Base-by-base conservation (phyloP, 139 green algal species). In the Chlorella vulgaris region DNA sequence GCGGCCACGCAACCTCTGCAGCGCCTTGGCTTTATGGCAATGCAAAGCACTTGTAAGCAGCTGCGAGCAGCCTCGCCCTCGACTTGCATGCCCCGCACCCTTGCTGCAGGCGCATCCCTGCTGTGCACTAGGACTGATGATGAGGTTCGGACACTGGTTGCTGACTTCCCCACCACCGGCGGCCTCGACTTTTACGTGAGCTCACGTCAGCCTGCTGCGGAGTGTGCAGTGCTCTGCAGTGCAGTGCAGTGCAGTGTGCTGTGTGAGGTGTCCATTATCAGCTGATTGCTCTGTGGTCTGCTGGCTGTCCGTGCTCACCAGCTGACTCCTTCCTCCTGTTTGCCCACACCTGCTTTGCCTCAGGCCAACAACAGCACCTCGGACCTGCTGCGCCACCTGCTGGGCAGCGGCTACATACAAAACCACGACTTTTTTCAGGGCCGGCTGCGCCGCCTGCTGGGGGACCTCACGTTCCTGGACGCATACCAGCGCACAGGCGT, bases 121-220 rank as follows among this genome's bases (percentile, higher is more conserved):
- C 51, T 87, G n/a, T 78, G 83, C 53, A 96, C 91, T 3, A 85
- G 90, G 63, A 95, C 90, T 3, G 92, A 96, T 43, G 74, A 61
- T 0, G 91, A 97, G 88, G 87, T 98, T 66, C 33, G 40, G 0
- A 84, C 93, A n/a, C 88, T 91, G 74, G 94, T 97, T 42, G 66
- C 83, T 7, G 24, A 43, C 42, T 63, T 86, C 6, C 58, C 74
- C 22, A 42, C 70, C 5, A 83, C 33, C 3, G 51, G 39, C 4
- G 69, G 90, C 26, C 86, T 98, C 36, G 93, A 98, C 81, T 98
- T 98, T 73, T 98, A 97, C 88, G 91, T 90, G 19, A 71, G 65
- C n/a, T n/a, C 31, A 3, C 69, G 28, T n/a, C 68, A 75, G 10
- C 47, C 47, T 55, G 47, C 47, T 24, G 47, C 47, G 13, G 47